Evolutionary conservation across 1,139 yeast species (phyloP), one percentile per base, ranked within the genome.

Genomic region (Protomyces pachydermus): DNA sequence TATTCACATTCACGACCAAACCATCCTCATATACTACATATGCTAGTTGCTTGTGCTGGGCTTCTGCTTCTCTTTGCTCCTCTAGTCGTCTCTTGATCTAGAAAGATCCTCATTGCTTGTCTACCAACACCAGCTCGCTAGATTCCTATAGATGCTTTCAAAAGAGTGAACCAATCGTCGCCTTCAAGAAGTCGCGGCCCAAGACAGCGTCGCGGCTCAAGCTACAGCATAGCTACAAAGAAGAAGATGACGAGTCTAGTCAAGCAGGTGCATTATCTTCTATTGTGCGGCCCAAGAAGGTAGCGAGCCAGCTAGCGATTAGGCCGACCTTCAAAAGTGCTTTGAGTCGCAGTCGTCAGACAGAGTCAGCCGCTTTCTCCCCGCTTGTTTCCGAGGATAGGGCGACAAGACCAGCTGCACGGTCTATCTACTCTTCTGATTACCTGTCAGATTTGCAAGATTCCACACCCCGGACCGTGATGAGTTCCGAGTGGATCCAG

Each of bases 1-100:
- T 61, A 34, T 54, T 6, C 61, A 64, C 14, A 66, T 54, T 18
- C 61, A 58, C 56, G 8, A 28, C 23, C 23, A 20, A 20, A 20
- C 65, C n/a, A n/a, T 38, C 42, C 42, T 14, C 14, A n/a, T 38
- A 28, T 28, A 4, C 32, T 6, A 28, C 32, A 2, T 28, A 8
- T 28, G 32, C 32, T 2, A 20, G 23, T 20, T 2, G 23, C 2
- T 20, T 1, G 23, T 20, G 23, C 23, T 20, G 2, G 23, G 23
- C 23, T 0, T 20, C 23, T 20, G 23, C 23, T 20, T 20, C 23
- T 20, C 23, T 20, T 2, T 20, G 23, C 23, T 20, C 2, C 23
- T 20, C 23, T 20, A 20, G 23, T 6, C 32, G 1, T 28, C 32
- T 28, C 1, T 6, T 28, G 32, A 2, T 28, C 32, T 3, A 5